Conservation (phyloP, 73 alveolate genomes). For the Paramecium octaurelia region DNA sequence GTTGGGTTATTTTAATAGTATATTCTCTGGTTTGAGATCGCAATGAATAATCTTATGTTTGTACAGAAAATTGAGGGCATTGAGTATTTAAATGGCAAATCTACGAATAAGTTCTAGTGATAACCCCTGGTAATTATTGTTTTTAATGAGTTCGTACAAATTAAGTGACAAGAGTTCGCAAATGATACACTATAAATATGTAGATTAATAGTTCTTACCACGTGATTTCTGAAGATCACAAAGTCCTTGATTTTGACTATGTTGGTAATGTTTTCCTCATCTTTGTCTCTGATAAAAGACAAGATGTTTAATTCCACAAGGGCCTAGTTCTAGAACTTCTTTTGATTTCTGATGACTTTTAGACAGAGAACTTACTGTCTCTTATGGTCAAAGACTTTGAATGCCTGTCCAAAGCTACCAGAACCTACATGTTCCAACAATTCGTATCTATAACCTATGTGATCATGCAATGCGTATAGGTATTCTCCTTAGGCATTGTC, state of each 20-base stretch:
- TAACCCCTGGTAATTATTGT: conserved; percentile 78
- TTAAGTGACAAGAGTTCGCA: conserved; percentile 79
- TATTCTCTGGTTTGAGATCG: conserved; percentile 91
- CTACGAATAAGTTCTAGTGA: conserved; percentile 71
- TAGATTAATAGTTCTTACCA: conserved; percentile 30
- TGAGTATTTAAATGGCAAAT: conserved; percentile 76
- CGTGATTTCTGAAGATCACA: conserved; percentile 57
- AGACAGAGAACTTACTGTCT: conserved; percentile 37
- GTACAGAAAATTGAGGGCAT: conserved; percentile 67
- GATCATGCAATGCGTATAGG: conserved; percentile 51
- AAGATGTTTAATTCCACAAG: conserved; percentile 55
- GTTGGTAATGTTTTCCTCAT: conserved; percentile 51
- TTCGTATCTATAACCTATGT: conserved; percentile 66
- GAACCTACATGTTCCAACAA: conserved; percentile 59
- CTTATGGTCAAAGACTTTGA: conserved; percentile 65
- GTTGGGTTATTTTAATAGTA: conserved; percentile 69
- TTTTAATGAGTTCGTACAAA: conserved; percentile 79
- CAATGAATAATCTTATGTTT: conserved; percentile 81
- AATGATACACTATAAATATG: conserved; percentile 66
- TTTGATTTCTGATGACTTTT: conserved; percentile 56
- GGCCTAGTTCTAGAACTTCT: conserved; percentile 55
- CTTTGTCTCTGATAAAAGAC: conserved; percentile 53
- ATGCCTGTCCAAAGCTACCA: conserved; percentile 67
- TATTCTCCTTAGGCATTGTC: conserved; percentile 66
- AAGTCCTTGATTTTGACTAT: conserved; percentile 61